Base-by-base conservation (phyloP, 2,329 filamentous ascomycete genomes). In the Fusarium hostae region DNA sequence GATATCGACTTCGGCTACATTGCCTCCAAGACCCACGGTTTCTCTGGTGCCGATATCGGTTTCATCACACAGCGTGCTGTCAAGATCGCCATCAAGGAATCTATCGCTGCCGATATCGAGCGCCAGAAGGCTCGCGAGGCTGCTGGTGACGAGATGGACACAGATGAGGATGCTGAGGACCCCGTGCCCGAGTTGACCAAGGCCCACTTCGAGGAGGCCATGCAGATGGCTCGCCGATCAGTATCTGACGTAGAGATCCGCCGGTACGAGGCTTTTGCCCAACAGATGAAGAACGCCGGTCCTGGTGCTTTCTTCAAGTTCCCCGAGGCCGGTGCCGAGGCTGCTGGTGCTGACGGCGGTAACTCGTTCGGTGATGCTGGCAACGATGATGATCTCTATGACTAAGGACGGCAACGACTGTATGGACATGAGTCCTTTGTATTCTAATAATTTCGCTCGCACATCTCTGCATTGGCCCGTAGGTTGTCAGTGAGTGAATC, bases 11-110 rank as follows among this genome's bases (percentile, higher is more conserved):
- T 99, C 55, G 85, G 91, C 68, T 98, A 90, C 88, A 98, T 99
- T 80, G 95, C 96, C 59, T 92, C 91, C 84, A 97, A 97, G 89
- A 99, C 96, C 9, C 94, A 99, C 85, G 96, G 96, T 71, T 99
- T 98, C 90, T 98, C 96, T 63, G 96, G 96, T 95, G 96, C 96
- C 79, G 96, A 99, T 92, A 89, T 99, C 82, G 96, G 96, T 71
- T 99, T 98, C 87, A 95, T 99, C 81, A 98, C 96, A 28, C 96
- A 99, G 87, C 94, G 96, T 82, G 96, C 96, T 59, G 96, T 97
- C 87, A 99, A 99, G 91, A 91, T 98, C 79, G 96, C 96, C 77
- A 99, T 99, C 87, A 99, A 99, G 89, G 92, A 99, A 86, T 91
- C 95, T 34, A 99, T 99, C 78, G 86, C 90, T 22, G 81, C 88